Evolutionary conservation across 305 asterid species (phyloP).

Genomic region (Fraxinus nigra): DNA sequence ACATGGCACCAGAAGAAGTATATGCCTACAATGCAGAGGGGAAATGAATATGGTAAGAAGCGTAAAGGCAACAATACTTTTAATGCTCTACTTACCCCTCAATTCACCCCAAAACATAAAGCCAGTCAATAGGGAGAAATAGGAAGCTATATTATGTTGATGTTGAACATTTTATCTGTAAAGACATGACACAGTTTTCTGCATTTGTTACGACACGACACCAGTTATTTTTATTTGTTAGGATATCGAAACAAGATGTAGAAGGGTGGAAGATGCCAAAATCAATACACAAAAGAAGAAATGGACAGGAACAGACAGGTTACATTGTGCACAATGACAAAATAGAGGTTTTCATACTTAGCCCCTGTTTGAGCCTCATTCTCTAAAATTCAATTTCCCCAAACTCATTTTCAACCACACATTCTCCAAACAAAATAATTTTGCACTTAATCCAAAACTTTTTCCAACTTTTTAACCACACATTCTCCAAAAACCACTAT

Average conservation of each 20-base stretch:
- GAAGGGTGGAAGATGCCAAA: background rate
- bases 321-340: background rate
- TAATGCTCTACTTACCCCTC: background rate
- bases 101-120: constrained; percentile 11
- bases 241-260: background rate
- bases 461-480: background rate
- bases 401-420: background rate
- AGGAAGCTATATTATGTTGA: background rate
- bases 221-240: background rate
- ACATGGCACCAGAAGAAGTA: constrained; percentile 81
- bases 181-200: background rate
- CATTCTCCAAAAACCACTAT: background rate
- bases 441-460: background rate
- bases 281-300: background rate
- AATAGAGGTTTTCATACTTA: background rate
- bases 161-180: background rate
- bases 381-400: background rate
- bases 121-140: background rate
- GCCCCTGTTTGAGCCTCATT: background rate
- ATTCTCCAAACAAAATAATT: too few relatives aligned
- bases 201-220: background rate
- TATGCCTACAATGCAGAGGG: constrained; percentile 61
- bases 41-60: constrained; percentile 18
- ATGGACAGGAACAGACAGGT: background rate
- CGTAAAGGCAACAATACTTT: constrained; percentile 19